Evolutionary conservation across 106 monocot genomes (phyloP), one percentile per base, ranked within the genome.

Genomic region (Phalaenopsis aphrodite): DNA sequence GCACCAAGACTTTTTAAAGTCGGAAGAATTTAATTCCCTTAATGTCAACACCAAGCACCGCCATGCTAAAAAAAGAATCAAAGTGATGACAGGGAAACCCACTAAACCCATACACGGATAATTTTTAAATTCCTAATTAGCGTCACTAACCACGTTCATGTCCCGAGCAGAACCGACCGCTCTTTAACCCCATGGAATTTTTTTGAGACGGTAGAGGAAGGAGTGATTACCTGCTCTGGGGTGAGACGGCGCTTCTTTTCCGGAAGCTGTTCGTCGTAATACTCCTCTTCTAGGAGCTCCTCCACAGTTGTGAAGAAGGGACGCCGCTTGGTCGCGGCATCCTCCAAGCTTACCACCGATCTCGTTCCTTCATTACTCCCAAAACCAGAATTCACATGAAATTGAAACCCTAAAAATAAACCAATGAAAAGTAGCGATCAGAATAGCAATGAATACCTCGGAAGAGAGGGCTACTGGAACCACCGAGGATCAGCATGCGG

Each of bases 171-270:
- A 23, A 21, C 3, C 64, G 9, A 64, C 64, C 64, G 64, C 23
- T 23, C 23, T 64, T 64, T 64, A 5, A 1, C 64, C 64, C 64
- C 23, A 5, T 23, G n/a, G 23, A 23, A 8, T 64, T 8, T 21
- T 21, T 64, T 56, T 24, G 12, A 9, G 52, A 52, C 14, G 52
- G 52, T 12, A 52, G 52, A 52, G 52, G 14, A 76, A 18, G 37
- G 18, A 8, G 1, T 5, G 5, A 2, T 56, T 75, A 95, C 95
- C 89, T 96, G 95, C 78, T 96, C 93, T 4, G 93, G 80, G 36
- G 91, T 91, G 75, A 96, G 95, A 82, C 95, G 95, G 66, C 95
- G 93, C 85, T 96, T 96, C 84, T 93, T 96, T 79, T 96, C 95
- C 21, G 91, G 89, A 7, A 87, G 80, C 82, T 96, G 91, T 80